A percentile compares a stretch with the other conserved stretches of the same genome.
phyloP scores from a whole-genome alignment of 2,329 filamentous ascomycete genomes.

The Aschersonia sp. region DNA sequence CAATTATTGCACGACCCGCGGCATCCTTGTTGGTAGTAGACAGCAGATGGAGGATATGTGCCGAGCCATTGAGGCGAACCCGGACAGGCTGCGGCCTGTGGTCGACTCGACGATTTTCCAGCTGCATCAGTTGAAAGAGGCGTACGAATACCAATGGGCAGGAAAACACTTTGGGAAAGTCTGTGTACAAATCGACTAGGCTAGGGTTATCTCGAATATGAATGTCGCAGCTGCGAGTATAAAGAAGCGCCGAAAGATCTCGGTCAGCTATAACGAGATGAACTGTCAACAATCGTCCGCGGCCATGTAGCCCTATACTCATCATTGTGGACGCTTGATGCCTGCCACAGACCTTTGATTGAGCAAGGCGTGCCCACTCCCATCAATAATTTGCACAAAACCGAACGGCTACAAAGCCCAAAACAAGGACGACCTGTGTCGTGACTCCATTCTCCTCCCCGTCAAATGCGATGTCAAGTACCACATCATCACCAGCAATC shows the following conservation, averaged over 20 bases:
- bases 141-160: conserved; percentile 24
- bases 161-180: conserved; percentile 26
- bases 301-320: too few relatives aligned
- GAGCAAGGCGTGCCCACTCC: too few relatives aligned
- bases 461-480: too few relatives aligned
- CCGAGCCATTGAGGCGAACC: conserved; percentile 30
- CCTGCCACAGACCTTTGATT: too few relatives aligned
- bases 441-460: too few relatives aligned
- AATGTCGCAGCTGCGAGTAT: background rate
- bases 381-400: too few relatives aligned
- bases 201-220: background rate
- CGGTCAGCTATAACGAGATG: too few relatives aligned
- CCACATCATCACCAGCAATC: background rate
- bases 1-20: conserved; percentile 25
- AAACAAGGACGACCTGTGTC: too few relatives aligned
- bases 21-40: conserved; percentile 30
- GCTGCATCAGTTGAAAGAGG: conserved; percentile 29
- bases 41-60: conserved; percentile 37
- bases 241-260: background rate
- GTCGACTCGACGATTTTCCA: conserved; percentile 29
- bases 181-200: conserved; percentile 14
- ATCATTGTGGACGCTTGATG: too few relatives aligned
- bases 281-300: too few relatives aligned
- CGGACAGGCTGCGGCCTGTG: conserved; percentile 27
- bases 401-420: too few relatives aligned